Evolutionary conservation across 2,329 filamentous ascomycete genomes (phyloP), one percentile per base, ranked within the genome.

Genomic region (Balansia obtecta): DNA sequence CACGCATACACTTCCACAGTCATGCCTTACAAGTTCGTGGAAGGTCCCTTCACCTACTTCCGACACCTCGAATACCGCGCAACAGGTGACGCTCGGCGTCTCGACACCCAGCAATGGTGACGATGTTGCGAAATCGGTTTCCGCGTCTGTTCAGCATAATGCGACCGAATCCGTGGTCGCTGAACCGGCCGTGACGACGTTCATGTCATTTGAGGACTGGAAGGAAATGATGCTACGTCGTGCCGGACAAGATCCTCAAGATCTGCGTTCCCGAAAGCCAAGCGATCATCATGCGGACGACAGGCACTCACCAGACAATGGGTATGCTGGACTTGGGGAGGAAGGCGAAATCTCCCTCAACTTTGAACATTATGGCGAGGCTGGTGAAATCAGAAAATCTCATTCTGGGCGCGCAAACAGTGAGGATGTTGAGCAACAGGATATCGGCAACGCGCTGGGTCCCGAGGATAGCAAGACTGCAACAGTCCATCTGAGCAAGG

Each of bases 201-300:
- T 97, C 65, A 81, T 97, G 59, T 96, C 93, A 0, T 98, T 98
- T 59, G 93, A 97, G 64, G 91, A 97, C 60, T 98, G 93, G 93
- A 97, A 95, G 70, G 88, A 85, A 61, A 86, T 90, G 72, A 95
- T 95, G 69, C 71, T 97, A 16, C 86, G 84, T 48, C 87, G 88
- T 62, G 84, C 81, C 3, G 91, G 88, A 12, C 91, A 96, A 61
- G 76, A 80, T 49, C 71, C 72, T 6, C 66, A 88, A 72, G 62
- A 86, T 69, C 57, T 87, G 76, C 67, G 82, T 76, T 66, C 75
- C 76, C 62, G 86, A 71, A 63, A 80, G 73, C 57, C 74, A 61
- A 64, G 73, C 71, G 67, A 77, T 63, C 60, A 70, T 62, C 55
- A 70, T 64, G 61, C 68, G 61, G 73, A 75, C 42, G 70, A 63